Evolutionary conservation across 768 basidiomycete genomes (phyloP).

Genomic region (Mycena pura): DNA sequence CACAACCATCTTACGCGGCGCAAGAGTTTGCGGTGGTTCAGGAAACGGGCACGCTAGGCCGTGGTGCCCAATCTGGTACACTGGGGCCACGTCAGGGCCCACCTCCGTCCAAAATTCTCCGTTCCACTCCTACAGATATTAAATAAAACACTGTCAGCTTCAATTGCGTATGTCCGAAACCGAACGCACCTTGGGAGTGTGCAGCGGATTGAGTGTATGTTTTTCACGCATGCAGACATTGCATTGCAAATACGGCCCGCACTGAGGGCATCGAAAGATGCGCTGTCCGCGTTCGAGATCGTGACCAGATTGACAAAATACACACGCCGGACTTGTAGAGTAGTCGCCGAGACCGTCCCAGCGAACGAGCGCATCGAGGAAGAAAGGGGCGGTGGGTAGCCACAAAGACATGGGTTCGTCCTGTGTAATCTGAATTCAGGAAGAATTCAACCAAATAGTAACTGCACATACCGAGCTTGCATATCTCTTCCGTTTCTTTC

Average conservation of each 20-base stretch:
- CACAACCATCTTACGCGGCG: not conserved
- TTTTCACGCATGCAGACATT: not conserved
- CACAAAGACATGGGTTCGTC: slow-evolving; percentile 5
- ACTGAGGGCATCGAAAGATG: not conserved
- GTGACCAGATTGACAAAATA: not conserved
- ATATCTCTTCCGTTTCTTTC: slow-evolving; percentile 1
- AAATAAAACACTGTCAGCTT: not conserved
- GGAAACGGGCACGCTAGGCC: slow-evolving; percentile 11
- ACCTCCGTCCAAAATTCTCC: slow-evolving; percentile 5
- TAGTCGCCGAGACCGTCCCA: not conserved
- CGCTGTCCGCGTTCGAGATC: not conserved
- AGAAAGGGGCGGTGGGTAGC: not conserved
- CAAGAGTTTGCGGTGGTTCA: not conserved
- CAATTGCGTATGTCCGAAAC: not conserved
- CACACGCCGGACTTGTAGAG: not conserved
- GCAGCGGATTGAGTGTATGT: not conserved
- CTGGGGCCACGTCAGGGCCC: not conserved
- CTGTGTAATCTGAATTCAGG: not conserved
- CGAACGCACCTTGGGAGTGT: not conserved
- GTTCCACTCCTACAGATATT: slow-evolving; percentile 17
- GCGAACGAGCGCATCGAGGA: not conserved
- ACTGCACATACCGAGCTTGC: not conserved
- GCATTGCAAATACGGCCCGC: slow-evolving; percentile 12
- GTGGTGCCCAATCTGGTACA: slow-evolving; percentile 25
- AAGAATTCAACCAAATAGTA: not conserved